phyloP scores from a whole-genome alignment of 106 monocot species.

The Allium cepa region DNA sequence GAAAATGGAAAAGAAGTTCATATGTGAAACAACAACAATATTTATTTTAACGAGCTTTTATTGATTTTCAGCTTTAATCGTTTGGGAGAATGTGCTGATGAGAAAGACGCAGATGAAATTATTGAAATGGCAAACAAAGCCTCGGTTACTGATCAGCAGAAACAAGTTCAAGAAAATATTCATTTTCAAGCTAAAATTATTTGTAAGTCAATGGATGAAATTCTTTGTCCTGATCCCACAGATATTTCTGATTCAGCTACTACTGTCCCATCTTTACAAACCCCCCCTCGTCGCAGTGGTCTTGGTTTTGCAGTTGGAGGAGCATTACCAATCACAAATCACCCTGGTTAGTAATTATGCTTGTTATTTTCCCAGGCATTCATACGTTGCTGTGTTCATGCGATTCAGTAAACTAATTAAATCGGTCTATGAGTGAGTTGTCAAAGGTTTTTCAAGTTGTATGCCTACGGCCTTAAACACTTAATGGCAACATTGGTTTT shows the following conservation, averaged over 20 bases:
- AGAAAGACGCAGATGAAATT: constrained; percentile 85
- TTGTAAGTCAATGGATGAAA: constrained; percentile 55
- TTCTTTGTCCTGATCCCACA: constrained; percentile 42
- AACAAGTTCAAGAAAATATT: constrained; percentile 84
- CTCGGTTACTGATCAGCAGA: constrained; percentile 78
- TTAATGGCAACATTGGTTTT: too few relatives aligned
- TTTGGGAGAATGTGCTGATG: constrained; percentile 75
- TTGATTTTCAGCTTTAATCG: constrained; percentile 64
- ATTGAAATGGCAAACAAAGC: constrained; percentile 84
- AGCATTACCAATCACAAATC: constrained; percentile 17
- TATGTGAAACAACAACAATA: too few relatives aligned
- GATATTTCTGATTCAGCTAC: neutral
- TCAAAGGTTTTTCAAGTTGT: too few relatives aligned
- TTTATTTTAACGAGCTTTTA: neutral
- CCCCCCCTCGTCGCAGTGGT: constrained; percentile 44
- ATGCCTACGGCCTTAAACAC: too few relatives aligned
- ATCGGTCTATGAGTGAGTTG: too few relatives aligned
- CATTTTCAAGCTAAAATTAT: constrained; percentile 62
- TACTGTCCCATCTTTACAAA: constrained; percentile 1
- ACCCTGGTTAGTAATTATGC: constrained; percentile 32
- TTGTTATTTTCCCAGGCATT: neutral
- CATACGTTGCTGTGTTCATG: neutral
- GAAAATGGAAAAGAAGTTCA: too few relatives aligned
- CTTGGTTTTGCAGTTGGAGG: constrained; percentile 78
- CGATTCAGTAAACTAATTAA: too few relatives aligned